These are phyloP conservation scores for Coniella lustricola DNA, from an alignment of 2,329 filamentous ascomycete genomes.

Conservation along the genomic window DNA sequence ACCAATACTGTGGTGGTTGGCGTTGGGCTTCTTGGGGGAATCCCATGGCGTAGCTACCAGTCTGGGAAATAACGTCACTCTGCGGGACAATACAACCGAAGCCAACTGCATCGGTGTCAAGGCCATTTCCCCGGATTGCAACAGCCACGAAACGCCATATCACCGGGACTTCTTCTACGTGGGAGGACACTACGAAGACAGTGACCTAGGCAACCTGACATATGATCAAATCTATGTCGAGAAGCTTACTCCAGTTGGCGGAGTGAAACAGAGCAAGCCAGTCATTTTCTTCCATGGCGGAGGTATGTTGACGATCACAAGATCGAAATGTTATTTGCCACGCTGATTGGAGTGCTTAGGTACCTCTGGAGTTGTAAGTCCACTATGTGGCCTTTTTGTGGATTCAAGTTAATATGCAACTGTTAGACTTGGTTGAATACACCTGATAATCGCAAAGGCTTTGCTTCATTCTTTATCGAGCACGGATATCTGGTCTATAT, in stretches of 20 bases:
- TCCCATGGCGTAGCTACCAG: too few species aligned
- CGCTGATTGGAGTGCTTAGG: background rate
- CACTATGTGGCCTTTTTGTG: background rate
- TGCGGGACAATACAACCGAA: too few species aligned
- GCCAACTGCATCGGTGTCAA: too few species aligned
- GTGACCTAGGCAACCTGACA: conserved; percentile 17
- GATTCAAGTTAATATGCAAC: too few species aligned
- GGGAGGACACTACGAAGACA: conserved; percentile 1
- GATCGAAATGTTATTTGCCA: background rate
- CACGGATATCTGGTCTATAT: conserved; percentile 34
- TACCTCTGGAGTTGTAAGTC: conserved; percentile 3
- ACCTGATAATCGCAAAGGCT: conserved; percentile 33
- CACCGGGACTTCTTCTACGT: conserved; percentile 2
- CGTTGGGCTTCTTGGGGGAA: too few species aligned
- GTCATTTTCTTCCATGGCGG: conserved; percentile 27
- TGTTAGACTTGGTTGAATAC: conserved; percentile 30
- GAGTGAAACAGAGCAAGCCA: conserved; percentile 19
- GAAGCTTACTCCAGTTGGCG: conserved; percentile 22
- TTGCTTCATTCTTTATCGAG: conserved; percentile 34
- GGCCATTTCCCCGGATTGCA: too few species aligned
- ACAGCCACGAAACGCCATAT: background rate
- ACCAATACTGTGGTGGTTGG: too few species aligned
- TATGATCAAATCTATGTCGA: conserved; percentile 26
- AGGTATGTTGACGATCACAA: conserved; percentile 18
- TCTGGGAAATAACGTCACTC: too few species aligned